Base-by-base conservation (phyloP, 192 early-diverging fungal species). In the Dissophora globulifera region DNA sequence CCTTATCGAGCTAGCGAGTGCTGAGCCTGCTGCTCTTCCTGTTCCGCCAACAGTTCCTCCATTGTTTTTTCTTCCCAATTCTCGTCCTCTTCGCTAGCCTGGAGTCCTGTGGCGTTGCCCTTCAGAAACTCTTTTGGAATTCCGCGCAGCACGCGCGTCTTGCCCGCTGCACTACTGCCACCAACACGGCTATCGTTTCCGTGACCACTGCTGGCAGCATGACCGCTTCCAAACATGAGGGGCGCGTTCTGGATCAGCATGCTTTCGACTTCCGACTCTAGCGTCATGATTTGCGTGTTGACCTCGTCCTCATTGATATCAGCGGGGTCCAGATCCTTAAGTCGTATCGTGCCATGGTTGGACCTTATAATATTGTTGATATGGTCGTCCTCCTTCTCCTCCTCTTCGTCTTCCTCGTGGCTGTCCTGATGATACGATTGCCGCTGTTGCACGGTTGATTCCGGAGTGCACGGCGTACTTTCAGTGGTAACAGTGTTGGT, bases 201-300 rank as follows among this genome's bases (percentile, higher is more conserved):
- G 50, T 13, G 17, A 13, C 48, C 22, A 19, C 38, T 41, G 9
- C 29, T 45, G 3, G 27, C 41, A 17, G 7, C 43, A 19, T 51
- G 8, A 20, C 31, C 19, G 6, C 35, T 38, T 38, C 41, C 49
- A 60, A 64, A 65, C 55, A 64, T 58, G 56, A 66, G 13, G 4
- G 62, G 57, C 0, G 62, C 33, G 20, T 26, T 45, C 29, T 75
- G 71, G 25, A 75, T 59, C 33, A 75, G 26, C 1, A 75, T 19
- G 23, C 50, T 54, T 29, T 75, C 62, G n/a, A 75, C 71, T 32
- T 75, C 71, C 16, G 71, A 75, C 30, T 75, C 71, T 17, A 75
- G 62, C 4, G 47, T 75, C 62, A 75, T 59, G 17, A 75, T 75
- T 50, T 75, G 62, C 11, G 45, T 22, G 5, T 66, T 51, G 19